These are phyloP conservation scores for Debaryomycetaceae sp. DNA, from an alignment of 1,139 yeast species.

Conservation along the genomic window DNA sequence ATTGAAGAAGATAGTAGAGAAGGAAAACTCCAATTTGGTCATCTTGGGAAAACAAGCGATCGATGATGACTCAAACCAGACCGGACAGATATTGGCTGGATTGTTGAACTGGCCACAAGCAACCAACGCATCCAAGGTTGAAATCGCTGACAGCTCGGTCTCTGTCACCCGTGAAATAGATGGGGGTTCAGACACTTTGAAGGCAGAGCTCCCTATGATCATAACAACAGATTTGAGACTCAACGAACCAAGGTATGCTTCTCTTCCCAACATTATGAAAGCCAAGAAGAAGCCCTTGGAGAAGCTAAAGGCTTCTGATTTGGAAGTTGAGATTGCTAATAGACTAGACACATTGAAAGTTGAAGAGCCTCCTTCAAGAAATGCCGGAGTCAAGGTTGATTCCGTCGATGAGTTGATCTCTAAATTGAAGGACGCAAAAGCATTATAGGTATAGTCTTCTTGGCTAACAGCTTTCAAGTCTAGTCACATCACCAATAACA, in stretches of 20 bases:
- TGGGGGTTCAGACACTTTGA: conserved; percentile 86
- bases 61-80: conserved; percentile 91
- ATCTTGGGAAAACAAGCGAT: conserved; percentile 94
- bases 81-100: conserved; percentile 98
- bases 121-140: conserved; percentile 90
- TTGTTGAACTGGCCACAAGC: conserved; percentile 97
- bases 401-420: conserved; percentile 77
- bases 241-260: conserved; percentile 91
- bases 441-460: conserved; percentile 18
- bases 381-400: conserved; percentile 76
- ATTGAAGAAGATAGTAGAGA: conserved; percentile 67
- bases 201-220: conserved; percentile 76
- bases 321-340: conserved; percentile 60
- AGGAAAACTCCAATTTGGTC: conserved; percentile 70
- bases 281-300: conserved; percentile 95
- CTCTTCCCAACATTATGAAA: conserved; percentile 94
- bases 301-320: conserved; percentile 64
- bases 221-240: conserved; percentile 91
- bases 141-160: conserved; percentile 56
- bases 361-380: conserved; percentile 80
- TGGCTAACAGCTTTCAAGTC: no score
- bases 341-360: conserved; percentile 71
- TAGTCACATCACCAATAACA: no score
- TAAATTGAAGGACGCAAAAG: conserved; percentile 72
- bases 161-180: conserved; percentile 89